Evolutionary conservation across 73 alveolate species (phyloP).

Genomic region (Paramecium caudatum): DNA sequence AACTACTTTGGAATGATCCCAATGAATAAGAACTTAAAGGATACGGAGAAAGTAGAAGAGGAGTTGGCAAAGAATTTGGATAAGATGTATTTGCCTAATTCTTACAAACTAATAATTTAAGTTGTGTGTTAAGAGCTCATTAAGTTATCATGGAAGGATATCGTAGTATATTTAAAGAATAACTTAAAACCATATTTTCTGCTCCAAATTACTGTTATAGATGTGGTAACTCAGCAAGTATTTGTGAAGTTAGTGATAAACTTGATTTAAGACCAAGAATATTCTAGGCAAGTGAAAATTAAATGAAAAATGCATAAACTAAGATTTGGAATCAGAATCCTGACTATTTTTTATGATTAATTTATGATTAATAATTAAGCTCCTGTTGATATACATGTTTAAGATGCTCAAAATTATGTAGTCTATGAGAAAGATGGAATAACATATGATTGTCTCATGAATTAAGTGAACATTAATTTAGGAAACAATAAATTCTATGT

Average conservation of each 20-base stretch:
- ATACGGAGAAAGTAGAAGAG: conserved; percentile 66
- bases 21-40: conserved; percentile 81
- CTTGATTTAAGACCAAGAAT: conserved; percentile 26
- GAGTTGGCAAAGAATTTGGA: conserved; percentile 75
- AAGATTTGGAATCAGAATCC: conserved; percentile 58
- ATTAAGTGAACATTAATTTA: conserved; percentile 49
- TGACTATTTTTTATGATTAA: conserved; percentile 52
- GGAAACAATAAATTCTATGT: conserved; percentile 16
- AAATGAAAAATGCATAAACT: conserved; percentile 61
- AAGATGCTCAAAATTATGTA: conserved; percentile 10
- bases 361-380: too few species aligned
- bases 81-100: conserved; percentile 60
- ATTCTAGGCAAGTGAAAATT: conserved; percentile 63
- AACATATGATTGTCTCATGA: conserved; percentile 67
- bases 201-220: conserved; percentile 94
- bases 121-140: conserved; percentile 83
- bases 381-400: conserved; percentile 72
- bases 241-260: conserved; percentile 32
- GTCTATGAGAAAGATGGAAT: conserved; percentile 41
- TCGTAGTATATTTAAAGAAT: conserved; percentile 85
- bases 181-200: conserved; percentile 80
- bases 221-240: conserved; percentile 88
- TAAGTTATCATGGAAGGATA: conserved; percentile 95
- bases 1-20: conserved; percentile 93
- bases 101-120: conserved; percentile 41